A percentile compares a stretch with the other conserved stretches of the same genome.
Evolutionary conservation across 2,329 filamentous ascomycete species (phyloP).

Genomic region (Mycocentrospora acerina): DNA sequence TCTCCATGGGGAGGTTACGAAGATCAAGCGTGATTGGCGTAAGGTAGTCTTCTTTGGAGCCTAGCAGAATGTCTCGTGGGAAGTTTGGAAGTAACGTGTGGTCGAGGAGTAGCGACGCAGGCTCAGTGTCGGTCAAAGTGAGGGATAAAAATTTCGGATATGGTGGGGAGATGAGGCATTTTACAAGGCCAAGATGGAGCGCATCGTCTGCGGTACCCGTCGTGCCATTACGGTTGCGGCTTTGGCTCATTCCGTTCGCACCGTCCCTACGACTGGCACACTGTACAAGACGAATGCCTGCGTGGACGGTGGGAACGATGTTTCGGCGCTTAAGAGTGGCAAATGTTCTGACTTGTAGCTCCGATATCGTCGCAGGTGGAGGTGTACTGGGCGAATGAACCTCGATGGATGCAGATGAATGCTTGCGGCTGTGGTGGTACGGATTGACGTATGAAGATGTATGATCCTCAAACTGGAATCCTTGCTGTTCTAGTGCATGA

Average conservation of each 20-base stretch:
- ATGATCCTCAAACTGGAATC: conserved; percentile 76
- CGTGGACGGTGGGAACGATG: conserved; percentile 71
- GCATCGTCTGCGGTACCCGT: conserved; percentile 44
- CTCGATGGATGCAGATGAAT: conserved; percentile 50
- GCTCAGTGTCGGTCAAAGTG: conserved; percentile 71
- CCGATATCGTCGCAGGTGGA: conserved; percentile 73
- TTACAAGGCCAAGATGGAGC: conserved; percentile 51
- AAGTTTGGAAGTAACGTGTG: conserved; percentile 63
- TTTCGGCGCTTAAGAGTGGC: conserved; percentile 74
- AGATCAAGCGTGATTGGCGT: conserved; percentile 90
- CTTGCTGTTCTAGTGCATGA: conserved; percentile 71
- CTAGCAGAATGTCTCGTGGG: conserved; percentile 67
- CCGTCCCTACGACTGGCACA: conserved; percentile 67
- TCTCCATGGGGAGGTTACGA: conserved; percentile 76
- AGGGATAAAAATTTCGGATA: conserved; percentile 71
- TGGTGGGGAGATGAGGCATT: conserved; percentile 50
- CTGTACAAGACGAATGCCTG: conserved; percentile 71
- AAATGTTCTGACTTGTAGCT: conserved; percentile 83
- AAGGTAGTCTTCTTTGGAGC: conserved; percentile 69
- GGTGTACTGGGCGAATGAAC: conserved; percentile 64
- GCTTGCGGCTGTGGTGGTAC: conserved; percentile 52
- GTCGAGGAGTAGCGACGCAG: conserved; percentile 73
- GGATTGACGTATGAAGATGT: conserved; percentile 63
- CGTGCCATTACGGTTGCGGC: conserved; percentile 29
- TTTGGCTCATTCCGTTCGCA: conserved; percentile 26